These are phyloP conservation scores for Chlorophyllum brunneum DNA, from an alignment of 768 basidiomycete genomes.

Conservation along the genomic window DNA sequence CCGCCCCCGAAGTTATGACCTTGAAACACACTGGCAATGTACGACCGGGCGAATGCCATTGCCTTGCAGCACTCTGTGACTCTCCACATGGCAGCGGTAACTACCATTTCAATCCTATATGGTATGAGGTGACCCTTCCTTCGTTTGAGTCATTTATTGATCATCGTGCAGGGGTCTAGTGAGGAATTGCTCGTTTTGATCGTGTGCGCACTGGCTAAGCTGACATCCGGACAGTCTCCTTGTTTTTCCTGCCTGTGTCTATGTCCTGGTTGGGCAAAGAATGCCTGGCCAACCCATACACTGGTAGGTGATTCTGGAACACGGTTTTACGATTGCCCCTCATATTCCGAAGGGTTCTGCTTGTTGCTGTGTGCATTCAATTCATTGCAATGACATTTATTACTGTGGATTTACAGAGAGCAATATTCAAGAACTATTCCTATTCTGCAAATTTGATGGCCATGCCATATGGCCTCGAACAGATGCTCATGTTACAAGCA, in stretches of 20 bases:
- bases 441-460: not conserved
- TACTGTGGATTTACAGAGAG: not conserved
- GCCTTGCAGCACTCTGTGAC: too few relatives aligned
- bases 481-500: too few relatives aligned
- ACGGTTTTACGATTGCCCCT: not conserved
- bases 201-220: too few relatives aligned
- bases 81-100: not conserved
- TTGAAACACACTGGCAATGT: too few relatives aligned
- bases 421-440: conserved; percentile 6
- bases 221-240: not conserved
- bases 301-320: not conserved
- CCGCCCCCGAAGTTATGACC: too few relatives aligned
- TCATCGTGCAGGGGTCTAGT: not conserved
- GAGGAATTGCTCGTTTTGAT: too few relatives aligned
- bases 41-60: too few relatives aligned
- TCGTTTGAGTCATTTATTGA: not conserved
- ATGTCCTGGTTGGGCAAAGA: not conserved
- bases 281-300: not conserved
- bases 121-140: not conserved
- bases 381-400: not conserved
- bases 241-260: not conserved
- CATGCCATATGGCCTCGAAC: not conserved
- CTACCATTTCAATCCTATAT: conserved; percentile 1
- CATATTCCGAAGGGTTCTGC: not conserved
- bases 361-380: not conserved